Conservation (phyloP, 495 filamentous ascomycete genomes). For the Eremomyces bilateralis region DNA sequence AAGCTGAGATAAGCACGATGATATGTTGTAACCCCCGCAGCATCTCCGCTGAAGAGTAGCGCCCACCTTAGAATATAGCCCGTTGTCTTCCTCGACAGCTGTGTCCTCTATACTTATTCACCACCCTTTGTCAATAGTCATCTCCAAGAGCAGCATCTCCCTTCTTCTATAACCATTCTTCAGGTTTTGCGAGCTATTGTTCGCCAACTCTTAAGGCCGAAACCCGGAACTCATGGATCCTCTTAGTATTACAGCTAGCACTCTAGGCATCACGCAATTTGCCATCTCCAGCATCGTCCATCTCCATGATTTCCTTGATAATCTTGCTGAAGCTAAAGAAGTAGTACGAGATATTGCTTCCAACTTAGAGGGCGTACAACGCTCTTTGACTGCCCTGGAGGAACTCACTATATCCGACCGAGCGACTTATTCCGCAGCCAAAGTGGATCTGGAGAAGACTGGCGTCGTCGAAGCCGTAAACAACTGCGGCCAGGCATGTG, state of each 20-base stretch:
- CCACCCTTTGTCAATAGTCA: background rate
- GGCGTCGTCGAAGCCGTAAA: constrained; percentile 3
- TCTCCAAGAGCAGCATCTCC: background rate
- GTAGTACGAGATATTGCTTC: too few species aligned
- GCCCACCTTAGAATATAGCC: background rate
- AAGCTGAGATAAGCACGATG: background rate
- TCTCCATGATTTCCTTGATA: background rate
- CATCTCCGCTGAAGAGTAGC: background rate
- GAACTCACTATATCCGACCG: background rate
- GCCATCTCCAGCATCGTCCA: background rate
- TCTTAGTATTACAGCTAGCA: background rate
- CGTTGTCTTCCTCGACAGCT: background rate
- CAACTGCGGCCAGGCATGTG: constrained; percentile 2
- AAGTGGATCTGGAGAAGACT: constrained; percentile 2
- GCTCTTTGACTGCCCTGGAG: constrained; percentile 1
- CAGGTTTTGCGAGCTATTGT: background rate
- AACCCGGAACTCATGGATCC: constrained; percentile 1
- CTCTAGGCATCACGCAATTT: background rate
- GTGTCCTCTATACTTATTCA: background rate
- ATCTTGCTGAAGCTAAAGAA: constrained; percentile 1
- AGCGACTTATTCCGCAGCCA: background rate
- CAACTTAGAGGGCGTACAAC: too few species aligned
- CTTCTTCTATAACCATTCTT: background rate
- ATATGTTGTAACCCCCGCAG: background rate
- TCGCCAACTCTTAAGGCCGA: background rate